A percentile compares a stretch with the other conserved stretches of the same genome.
phyloP scores from a whole-genome alignment of 192 early-diverging fungal species.

The Geosiphon pyriformis region DNA sequence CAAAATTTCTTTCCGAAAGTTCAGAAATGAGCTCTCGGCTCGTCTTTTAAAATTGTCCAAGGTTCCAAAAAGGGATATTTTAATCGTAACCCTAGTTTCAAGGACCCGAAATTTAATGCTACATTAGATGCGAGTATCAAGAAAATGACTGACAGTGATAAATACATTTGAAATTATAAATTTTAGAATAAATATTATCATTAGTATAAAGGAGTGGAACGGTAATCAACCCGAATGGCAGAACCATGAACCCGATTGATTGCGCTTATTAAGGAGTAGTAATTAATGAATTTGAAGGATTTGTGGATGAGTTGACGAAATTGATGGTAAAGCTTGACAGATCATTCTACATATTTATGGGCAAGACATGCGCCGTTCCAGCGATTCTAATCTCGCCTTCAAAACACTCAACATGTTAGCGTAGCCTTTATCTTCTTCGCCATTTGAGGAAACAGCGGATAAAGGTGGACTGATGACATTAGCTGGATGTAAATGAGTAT shows the following conservation, averaged over 20 bases:
- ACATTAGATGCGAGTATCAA: too few relatives aligned
- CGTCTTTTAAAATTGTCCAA: too few relatives aligned
- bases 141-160: too few relatives aligned
- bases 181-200: too few relatives aligned
- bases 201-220: neutral
- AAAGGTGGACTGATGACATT: slow-evolving; percentile 1
- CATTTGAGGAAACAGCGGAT: neutral
- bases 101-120: too few relatives aligned
- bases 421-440: slow-evolving; percentile 9
- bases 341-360: too few relatives aligned
- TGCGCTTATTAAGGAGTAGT: neutral
- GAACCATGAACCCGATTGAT: neutral
- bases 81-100: too few relatives aligned
- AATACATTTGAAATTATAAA: too few relatives aligned
- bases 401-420: slow-evolving; percentile 4
- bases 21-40: too few relatives aligned
- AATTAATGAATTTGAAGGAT: neutral
- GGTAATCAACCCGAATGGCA: neutral
- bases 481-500: neutral
- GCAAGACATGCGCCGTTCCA: slow-evolving; percentile 19
- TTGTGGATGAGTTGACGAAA: neutral
- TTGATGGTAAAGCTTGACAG: too few relatives aligned
- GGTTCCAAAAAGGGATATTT: too few relatives aligned
- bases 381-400: slow-evolving; percentile 20
- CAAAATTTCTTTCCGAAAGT: too few relatives aligned